Evolutionary conservation across 208 protist genomes (phyloP).

Genomic region (Histomonas meleagridis): DNA sequence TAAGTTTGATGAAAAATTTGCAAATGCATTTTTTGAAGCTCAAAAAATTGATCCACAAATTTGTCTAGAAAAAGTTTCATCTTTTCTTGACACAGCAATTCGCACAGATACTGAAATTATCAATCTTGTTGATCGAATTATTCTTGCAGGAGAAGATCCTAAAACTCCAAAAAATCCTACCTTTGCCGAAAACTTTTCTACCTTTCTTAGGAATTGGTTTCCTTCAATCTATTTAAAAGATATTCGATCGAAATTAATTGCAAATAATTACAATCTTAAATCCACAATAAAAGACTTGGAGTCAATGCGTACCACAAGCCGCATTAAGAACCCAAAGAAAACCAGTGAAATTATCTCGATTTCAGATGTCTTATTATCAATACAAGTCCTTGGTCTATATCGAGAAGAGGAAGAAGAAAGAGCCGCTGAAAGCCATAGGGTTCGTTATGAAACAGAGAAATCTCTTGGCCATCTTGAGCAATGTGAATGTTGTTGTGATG

Average conservation of each 20-base stretch:
- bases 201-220: neutral
- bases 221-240: neutral
- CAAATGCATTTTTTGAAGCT: neutral
- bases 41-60: neutral
- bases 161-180: neutral
- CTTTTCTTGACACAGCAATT: neutral
- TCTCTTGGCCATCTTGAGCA: neutral
- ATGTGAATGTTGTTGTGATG: neutral
- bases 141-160: neutral
- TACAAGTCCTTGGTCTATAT: neutral
- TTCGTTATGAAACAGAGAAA: neutral
- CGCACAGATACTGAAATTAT: neutral
- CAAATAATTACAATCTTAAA: neutral
- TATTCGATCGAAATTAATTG: neutral
- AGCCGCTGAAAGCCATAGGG: neutral
- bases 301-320: neutral
- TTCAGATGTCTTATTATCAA: neutral
- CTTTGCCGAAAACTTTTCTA: neutral
- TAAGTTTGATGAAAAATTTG: neutral
- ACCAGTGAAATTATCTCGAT: neutral
- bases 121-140: neutral
- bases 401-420: neutral
- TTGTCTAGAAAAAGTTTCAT: neutral
- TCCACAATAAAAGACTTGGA: neutral
- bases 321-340: neutral